Evolutionary conservation across 441 rosid species (phyloP).

Genomic region (Arabidopsis lyrata): DNA sequence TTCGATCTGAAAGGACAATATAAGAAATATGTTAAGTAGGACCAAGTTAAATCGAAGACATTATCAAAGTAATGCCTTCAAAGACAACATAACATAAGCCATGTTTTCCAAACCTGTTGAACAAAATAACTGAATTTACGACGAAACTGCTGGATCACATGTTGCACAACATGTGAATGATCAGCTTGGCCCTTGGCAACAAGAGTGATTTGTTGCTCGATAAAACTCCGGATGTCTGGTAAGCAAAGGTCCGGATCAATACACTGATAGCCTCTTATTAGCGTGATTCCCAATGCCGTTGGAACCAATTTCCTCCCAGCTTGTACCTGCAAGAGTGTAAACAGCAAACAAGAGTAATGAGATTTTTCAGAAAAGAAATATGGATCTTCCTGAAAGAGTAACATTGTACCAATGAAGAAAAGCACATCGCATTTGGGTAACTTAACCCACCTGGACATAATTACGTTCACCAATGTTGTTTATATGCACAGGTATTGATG

Average conservation of each 20-base stretch:
- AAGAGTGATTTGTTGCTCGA: conserved; percentile 93
- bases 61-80: conserved; percentile 10
- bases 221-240: conserved; percentile 95
- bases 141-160: conserved; percentile 83
- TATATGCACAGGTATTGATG: conserved; percentile 89
- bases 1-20: conserved; percentile 60
- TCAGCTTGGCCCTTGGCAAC: conserved; percentile 92
- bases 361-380: conserved; percentile 2
- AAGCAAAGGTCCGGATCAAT: conserved; percentile 96
- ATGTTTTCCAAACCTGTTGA: conserved; percentile 64
- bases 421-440: conserved; percentile 1
- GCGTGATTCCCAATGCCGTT: conserved; percentile 84
- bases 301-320: conserved; percentile 88
- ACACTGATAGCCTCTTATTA: conserved; percentile 91
- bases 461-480: conserved; percentile 97
- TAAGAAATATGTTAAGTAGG: neutral
- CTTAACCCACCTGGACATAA: conserved; percentile 77
- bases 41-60: neutral
- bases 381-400: conserved; percentile 14
- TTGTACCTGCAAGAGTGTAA: conserved; percentile 68
- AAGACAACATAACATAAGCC: conserved; percentile 5
- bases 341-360: conserved; percentile 1
- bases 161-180: conserved; percentile 74
- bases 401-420: conserved; percentile 15
- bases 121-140: conserved; percentile 79